These are phyloP conservation scores for Rhodotorula glutinis DNA, from an alignment of 1,284 basidiomycete genomes.

Conservation along the genomic window DNA sequence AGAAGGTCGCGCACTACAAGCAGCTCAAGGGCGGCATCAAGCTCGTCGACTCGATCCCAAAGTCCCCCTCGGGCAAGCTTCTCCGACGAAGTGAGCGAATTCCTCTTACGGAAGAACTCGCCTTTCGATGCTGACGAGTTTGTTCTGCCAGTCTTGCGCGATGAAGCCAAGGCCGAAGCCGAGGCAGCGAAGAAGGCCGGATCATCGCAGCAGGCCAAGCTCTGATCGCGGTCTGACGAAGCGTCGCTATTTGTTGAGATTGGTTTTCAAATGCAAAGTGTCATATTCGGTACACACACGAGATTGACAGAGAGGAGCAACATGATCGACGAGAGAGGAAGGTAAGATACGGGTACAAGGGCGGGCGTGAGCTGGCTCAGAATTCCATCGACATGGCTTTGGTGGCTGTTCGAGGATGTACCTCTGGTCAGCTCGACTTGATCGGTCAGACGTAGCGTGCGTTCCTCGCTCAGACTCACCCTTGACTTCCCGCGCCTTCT, in stretches of 20 bases:
- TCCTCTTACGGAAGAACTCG: neutral
- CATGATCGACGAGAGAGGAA: no score
- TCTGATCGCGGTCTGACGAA: neutral
- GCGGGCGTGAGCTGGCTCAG: neutral
- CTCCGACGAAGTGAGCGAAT: conserved; percentile 18
- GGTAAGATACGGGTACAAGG: neutral
- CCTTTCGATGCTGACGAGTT: neutral
- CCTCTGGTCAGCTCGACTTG: neutral
- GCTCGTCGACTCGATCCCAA: conserved; percentile 39
- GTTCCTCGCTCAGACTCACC: no score
- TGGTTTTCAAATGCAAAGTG: no score
- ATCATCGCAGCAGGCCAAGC: neutral
- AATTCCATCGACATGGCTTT: conserved; percentile 32
- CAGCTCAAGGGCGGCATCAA: conserved; percentile 45
- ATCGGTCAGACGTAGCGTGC: no score
- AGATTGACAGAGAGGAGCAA: no score
- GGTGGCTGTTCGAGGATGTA: conserved; percentile 6
- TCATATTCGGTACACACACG: no score
- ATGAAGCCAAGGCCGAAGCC: conserved; percentile 27
- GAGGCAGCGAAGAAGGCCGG: neutral
- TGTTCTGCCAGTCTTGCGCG: conserved; percentile 17
- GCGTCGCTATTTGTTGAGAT: no score
- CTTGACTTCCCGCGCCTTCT: conserved; percentile 32
- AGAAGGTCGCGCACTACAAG: conserved; percentile 48
- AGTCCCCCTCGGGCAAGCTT: conserved; percentile 33